phyloP scores from a whole-genome alignment of 352 stramenopile genomes.

The Globisporangium recalcitrans region DNA sequence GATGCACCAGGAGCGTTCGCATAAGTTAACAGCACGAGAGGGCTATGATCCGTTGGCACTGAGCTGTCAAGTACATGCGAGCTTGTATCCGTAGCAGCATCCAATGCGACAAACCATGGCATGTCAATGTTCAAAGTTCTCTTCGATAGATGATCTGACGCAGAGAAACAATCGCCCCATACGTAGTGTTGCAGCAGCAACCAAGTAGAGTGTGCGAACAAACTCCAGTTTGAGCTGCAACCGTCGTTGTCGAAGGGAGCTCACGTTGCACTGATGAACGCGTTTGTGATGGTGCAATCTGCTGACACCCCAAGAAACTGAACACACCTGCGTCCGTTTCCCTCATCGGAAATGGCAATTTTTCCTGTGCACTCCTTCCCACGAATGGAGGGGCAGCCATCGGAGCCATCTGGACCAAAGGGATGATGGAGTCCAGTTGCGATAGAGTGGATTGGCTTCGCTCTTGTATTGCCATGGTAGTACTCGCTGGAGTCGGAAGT shows the following conservation, averaged over 20 bases:
- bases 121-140: no score
- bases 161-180: conserved; percentile 18
- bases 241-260: conserved; percentile 75
- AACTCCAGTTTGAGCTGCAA: conserved; percentile 15
- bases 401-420: background rate
- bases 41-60: background rate
- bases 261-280: conserved; percentile 69
- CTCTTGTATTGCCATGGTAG: background rate
- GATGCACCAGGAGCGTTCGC: no score
- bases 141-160: background rate
- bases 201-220: conserved; percentile 18
- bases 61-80: background rate
- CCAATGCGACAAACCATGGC: background rate
- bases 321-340: conserved; percentile 57
- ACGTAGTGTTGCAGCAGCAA: conserved; percentile 23
- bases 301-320: conserved; percentile 76
- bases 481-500: background rate
- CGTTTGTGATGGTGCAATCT: conserved; percentile 62
- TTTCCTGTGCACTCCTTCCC: conserved; percentile 29
- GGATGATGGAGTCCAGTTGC: background rate
- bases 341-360: conserved; percentile 52
- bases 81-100: background rate
- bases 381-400: conserved; percentile 4
- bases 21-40: background rate
- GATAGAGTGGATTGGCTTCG: background rate